phyloP scores from a whole-genome alignment of 2,329 filamentous ascomycete species.

The Fusarium continuum region DNA sequence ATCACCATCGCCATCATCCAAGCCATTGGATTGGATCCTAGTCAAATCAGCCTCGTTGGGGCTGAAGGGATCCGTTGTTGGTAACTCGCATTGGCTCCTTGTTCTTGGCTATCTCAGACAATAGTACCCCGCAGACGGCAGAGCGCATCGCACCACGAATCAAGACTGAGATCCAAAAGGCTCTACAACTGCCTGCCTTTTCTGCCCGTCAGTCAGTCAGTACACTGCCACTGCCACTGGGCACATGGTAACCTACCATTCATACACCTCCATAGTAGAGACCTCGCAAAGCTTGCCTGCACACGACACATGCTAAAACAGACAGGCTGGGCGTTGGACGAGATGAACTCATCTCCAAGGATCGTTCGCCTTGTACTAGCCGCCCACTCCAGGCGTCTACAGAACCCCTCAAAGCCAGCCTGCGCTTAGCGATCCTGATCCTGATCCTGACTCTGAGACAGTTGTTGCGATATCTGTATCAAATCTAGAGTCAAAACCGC shows the following conservation, averaged over 20 bases:
- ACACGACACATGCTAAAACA: slow-evolving; percentile 17
- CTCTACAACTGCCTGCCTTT: background rate
- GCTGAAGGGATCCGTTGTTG: slow-evolving; percentile 9
- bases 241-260: slow-evolving; percentile 21
- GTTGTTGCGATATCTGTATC: slow-evolving; percentile 7
- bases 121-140: slow-evolving; percentile 23
- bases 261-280: background rate
- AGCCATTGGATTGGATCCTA: background rate
- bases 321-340: slow-evolving; percentile 1
- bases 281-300: slow-evolving; percentile 1
- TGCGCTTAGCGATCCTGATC: background rate
- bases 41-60: slow-evolving; percentile 30
- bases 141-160: slow-evolving; percentile 17
- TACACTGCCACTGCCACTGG: slow-evolving; percentile 3
- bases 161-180: slow-evolving; percentile 11
- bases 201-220: no score
- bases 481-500: background rate
- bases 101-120: slow-evolving; percentile 19
- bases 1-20: no score
- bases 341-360: slow-evolving; percentile 36
- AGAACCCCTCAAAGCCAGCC: background rate
- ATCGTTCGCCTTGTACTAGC: slow-evolving; percentile 24
- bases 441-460: slow-evolving; percentile 24
- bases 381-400: slow-evolving; percentile 25
- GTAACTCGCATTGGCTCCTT: slow-evolving; percentile 4